Percentiles rank a stretch among this genome's conserved stretches.
phyloP scores from a whole-genome alignment of 2,329 filamentous ascomycete species.

The Pyricularia sp. region DNA sequence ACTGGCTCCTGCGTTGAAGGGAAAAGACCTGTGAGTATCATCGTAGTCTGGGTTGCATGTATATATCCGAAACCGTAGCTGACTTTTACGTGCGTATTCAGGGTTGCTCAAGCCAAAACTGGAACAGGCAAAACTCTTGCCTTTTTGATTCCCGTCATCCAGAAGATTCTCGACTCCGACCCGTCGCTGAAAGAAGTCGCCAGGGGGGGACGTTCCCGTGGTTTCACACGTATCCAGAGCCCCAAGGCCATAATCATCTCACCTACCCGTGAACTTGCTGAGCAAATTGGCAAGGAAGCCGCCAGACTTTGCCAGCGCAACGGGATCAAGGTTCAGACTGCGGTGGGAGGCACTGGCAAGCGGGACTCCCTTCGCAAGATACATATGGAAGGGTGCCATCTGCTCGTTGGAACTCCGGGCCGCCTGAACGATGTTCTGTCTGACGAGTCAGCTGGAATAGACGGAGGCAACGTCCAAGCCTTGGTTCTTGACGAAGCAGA shows the following conservation, averaged over 20 bases:
- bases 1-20: conserved; percentile 69
- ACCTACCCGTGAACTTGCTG: conserved; percentile 71
- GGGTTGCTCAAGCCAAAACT: conserved; percentile 89
- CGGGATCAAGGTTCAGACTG: conserved; percentile 58
- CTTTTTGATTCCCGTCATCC: conserved; percentile 79
- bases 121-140: conserved; percentile 95
- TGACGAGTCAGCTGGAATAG: conserved; percentile 53
- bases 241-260: conserved; percentile 66
- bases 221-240: conserved; percentile 18
- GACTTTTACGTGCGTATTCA: conserved; percentile 21
- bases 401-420: conserved; percentile 85
- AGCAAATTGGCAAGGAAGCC: conserved; percentile 76
- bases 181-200: conserved; percentile 44
- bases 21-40: conserved; percentile 66
- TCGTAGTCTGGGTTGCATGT: conserved; percentile 11
- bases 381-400: conserved; percentile 68
- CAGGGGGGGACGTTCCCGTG: conserved; percentile 11
- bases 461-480: conserved; percentile 70
- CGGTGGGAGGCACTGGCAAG: conserved; percentile 91
- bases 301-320: conserved; percentile 55
- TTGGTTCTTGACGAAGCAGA: conserved; percentile 96
- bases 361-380: conserved; percentile 55
- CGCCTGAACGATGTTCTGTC: conserved; percentile 73
- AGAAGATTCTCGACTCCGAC: conserved; percentile 62
- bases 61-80: neutral